These are phyloP conservation scores for Cladosporium velox DNA, from an alignment of 2,329 filamentous ascomycete species.

Conservation along the genomic window DNA sequence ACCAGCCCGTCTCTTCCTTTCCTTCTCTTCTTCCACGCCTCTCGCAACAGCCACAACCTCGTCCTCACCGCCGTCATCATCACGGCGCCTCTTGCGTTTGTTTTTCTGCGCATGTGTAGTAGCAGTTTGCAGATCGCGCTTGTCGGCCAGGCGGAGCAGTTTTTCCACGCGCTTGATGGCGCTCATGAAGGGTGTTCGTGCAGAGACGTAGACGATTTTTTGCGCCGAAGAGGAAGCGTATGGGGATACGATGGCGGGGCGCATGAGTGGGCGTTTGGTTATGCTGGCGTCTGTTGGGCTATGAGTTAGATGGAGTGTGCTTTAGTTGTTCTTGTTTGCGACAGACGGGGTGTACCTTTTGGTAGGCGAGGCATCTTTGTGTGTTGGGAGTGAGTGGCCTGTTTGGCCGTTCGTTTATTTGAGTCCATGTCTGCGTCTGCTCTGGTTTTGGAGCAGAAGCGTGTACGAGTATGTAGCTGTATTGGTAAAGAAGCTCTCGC, in stretches of 20 bases:
- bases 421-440: not conserved
- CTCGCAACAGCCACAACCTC: constrained; percentile 42
- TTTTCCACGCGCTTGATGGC: constrained; percentile 66
- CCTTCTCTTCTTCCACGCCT: constrained; percentile 34
- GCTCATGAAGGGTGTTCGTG: constrained; percentile 67
- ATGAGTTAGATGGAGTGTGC: not conserved
- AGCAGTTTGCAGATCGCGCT: constrained; percentile 49
- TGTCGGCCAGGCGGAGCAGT: constrained; percentile 59
- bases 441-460: not conserved
- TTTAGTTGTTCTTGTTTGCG: not conserved
- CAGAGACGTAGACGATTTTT: constrained; percentile 67
- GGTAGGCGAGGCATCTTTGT: constrained; percentile 30
- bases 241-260: constrained; percentile 55
- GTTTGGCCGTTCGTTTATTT: not conserved
- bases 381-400: not conserved
- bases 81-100: constrained; percentile 23
- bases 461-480: not conserved
- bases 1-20: constrained; percentile 30
- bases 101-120: constrained; percentile 34
- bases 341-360: constrained; percentile 22
- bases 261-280: constrained; percentile 60
- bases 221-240: constrained; percentile 51
- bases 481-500: not conserved
- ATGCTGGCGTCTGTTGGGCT: constrained; percentile 47
- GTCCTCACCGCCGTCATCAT: constrained; percentile 23